phyloP scores from a whole-genome alignment of 2,329 filamentous ascomycete genomes.

The Macrophomina tecta region DNA sequence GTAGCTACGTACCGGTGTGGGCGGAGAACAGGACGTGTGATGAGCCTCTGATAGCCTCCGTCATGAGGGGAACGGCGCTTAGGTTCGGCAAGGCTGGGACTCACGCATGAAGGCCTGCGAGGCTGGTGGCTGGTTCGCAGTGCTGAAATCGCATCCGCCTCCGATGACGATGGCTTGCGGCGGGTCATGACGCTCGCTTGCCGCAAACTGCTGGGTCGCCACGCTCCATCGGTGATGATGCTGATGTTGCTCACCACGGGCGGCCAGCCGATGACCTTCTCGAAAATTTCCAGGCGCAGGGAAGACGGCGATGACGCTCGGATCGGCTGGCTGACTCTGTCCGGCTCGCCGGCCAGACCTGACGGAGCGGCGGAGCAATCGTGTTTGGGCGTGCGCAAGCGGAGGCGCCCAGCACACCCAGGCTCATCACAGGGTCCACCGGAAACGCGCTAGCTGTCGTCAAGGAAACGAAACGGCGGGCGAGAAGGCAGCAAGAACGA shows the following conservation, averaged over 20 bases:
- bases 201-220: neutral
- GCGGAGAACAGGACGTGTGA: neutral
- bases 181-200: constrained; percentile 1
- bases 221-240: neutral
- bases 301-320: neutral
- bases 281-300: constrained; percentile 5
- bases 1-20: neutral
- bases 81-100: constrained; percentile 2
- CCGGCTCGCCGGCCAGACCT: neutral
- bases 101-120: neutral
- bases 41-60: neutral
- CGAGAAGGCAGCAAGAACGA: constrained; percentile 1
- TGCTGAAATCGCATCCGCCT: constrained; percentile 12
- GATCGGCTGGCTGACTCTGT: neutral
- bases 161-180: constrained; percentile 12
- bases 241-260: neutral
- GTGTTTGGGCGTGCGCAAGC: neutral
- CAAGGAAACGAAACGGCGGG: neutral
- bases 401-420: neutral
- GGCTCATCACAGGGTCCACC: constrained; percentile 10
- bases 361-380: neutral
- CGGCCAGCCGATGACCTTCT: constrained; percentile 4
- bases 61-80: neutral
- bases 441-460: constrained; percentile 15
- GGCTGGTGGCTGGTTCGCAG: constrained; percentile 4